Conservation (phyloP, 1,284 basidiomycete species). For the Papiliotrema terrestris region DNA sequence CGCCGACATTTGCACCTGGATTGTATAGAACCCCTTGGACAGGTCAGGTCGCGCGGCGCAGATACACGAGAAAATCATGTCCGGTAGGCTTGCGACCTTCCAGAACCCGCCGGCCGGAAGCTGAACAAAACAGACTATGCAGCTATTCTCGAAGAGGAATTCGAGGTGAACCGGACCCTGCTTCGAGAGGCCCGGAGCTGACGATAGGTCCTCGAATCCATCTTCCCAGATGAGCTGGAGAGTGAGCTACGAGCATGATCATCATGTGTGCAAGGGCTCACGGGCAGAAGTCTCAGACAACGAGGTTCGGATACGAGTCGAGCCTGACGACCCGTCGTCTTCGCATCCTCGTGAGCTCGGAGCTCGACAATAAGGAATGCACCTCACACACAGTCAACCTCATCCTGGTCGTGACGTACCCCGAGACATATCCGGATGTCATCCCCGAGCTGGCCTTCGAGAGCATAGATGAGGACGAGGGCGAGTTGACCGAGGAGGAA, state of each 20-base stretch:
- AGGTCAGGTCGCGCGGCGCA: neutral
- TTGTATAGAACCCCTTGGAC: neutral
- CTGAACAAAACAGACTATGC: constrained; percentile 40
- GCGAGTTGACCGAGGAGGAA: constrained; percentile 56
- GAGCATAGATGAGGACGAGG: constrained; percentile 54
- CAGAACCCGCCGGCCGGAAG: neutral
- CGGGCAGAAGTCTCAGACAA: constrained; percentile 76
- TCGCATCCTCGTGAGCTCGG: constrained; percentile 24
- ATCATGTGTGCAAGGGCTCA: constrained; percentile 53
- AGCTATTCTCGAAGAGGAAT: constrained; percentile 65
- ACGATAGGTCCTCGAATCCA: constrained; percentile 82
- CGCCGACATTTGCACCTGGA: too few relatives aligned
- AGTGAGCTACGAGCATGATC: constrained; percentile 59
- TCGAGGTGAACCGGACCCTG: constrained; percentile 62
- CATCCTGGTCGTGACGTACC: constrained; percentile 66
- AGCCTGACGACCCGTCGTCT: constrained; percentile 69
- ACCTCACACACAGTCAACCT: constrained; percentile 65
- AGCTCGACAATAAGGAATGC: neutral
- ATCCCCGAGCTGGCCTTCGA: constrained; percentile 72
- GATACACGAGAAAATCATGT: neutral
- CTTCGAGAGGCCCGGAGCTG: constrained; percentile 10
- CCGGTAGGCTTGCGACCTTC: neutral
- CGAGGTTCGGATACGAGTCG: constrained; percentile 77
- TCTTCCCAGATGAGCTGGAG: constrained; percentile 89
- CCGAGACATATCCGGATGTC: constrained; percentile 67